phyloP scores from a whole-genome alignment of 2,329 filamentous ascomycete species.

The Paecilomyces variotii region DNA sequence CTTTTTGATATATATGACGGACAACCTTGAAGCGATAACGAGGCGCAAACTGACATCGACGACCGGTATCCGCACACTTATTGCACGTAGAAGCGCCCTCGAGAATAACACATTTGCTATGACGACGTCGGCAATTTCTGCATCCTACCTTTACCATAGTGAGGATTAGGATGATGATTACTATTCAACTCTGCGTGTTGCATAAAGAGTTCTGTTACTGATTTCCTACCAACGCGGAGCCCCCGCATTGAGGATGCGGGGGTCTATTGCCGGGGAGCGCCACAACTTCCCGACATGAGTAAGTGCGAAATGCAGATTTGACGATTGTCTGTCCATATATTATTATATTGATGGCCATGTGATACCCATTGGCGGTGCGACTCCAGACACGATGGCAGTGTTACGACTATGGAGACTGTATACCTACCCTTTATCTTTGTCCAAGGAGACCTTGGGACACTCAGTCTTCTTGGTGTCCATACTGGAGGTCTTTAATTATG shows the following conservation, averaged over 20 bases:
- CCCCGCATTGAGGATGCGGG: not conserved
- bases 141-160: conserved; percentile 13
- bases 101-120: conserved; percentile 25
- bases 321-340: not conserved
- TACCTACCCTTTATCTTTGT: not conserved
- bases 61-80: conserved; percentile 20
- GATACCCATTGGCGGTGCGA: conserved; percentile 41
- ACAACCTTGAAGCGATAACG: conserved; percentile 26
- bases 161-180: not conserved
- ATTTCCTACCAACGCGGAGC: not conserved
- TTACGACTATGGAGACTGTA: conserved; percentile 13
- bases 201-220: not conserved
- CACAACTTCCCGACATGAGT: not conserved
- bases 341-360: conserved; percentile 22
- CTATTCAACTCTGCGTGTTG: not conserved
- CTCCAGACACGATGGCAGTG: conserved; percentile 43
- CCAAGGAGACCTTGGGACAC: conserved; percentile 13
- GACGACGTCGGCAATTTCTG: conserved; percentile 27
- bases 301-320: not conserved
- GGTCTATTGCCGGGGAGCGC: not conserved
- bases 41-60: conserved; percentile 23
- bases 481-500: not conserved
- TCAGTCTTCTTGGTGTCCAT: not conserved
- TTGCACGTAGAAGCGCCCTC: conserved; percentile 20
- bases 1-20: conserved; percentile 26